These are phyloP conservation scores for Inga laurina DNA, from an alignment of 306 rosid genomes.

Conservation along the genomic window DNA sequence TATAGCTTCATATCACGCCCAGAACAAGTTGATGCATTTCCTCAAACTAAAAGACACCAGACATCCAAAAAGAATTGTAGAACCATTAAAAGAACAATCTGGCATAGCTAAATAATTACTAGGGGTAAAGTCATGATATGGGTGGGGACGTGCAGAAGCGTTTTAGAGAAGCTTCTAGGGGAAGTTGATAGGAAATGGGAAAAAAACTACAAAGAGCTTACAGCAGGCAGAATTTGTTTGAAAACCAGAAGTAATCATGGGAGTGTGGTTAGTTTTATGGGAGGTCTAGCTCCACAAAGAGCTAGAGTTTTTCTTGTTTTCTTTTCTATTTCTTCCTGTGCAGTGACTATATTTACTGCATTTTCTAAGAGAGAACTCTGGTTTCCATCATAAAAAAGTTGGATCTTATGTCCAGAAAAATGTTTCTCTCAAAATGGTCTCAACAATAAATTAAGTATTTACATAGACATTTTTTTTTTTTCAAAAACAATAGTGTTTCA, in stretches of 20 bases:
- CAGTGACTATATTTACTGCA: not conserved
- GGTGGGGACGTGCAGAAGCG: not conserved
- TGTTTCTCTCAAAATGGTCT: not conserved
- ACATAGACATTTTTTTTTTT: not conserved
- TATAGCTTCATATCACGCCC: not conserved
- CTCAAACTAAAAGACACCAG: not conserved
- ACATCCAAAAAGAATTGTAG: not conserved
- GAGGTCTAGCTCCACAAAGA: not conserved
- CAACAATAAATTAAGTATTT: not conserved
- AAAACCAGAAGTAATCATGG: not conserved
- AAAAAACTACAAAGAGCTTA: not conserved
- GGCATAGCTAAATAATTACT: not conserved
- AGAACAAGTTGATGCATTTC: not conserved
- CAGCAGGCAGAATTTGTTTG: not conserved
- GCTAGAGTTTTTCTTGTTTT: not conserved
- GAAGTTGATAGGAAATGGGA: not conserved
- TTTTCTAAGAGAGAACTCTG: not conserved
- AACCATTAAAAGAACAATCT: not conserved
- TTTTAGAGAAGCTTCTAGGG: not conserved
- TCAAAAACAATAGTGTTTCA: not conserved
- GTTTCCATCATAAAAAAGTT: conserved; percentile 11
- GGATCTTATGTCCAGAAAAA: not conserved
- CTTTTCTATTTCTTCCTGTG: not conserved
- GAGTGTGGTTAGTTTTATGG: not conserved
- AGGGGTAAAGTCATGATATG: not conserved